Conservation (phyloP, 768 basidiomycete genomes). For the Lactarius sp. region DNA sequence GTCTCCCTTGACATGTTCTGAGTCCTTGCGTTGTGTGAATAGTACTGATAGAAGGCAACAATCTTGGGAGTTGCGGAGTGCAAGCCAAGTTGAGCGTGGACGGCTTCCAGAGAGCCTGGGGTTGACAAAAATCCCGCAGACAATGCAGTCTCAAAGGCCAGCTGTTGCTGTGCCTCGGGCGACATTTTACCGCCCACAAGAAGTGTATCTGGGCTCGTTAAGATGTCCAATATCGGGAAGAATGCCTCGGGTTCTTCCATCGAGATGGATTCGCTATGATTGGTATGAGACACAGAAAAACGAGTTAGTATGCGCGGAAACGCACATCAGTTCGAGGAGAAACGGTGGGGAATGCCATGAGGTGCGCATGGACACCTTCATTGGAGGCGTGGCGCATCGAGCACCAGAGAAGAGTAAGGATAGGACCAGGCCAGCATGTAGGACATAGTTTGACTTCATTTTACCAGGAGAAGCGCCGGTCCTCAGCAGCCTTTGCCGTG, state of each 20-base stretch:
- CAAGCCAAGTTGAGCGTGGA: conserved; percentile 70
- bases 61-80: conserved; percentile 78
- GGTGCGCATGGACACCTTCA: conserved; percentile 35
- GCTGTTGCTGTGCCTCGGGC: conserved; percentile 50
- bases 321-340: conserved; percentile 18
- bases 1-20: conserved; percentile 30
- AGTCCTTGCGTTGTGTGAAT: conserved; percentile 36
- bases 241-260: conserved; percentile 68
- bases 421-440: conserved; percentile 3
- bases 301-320: background rate
- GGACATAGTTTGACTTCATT: conserved; percentile 10
- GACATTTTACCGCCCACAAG: conserved; percentile 36
- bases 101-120: conserved; percentile 47
- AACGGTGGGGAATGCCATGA: conserved; percentile 36
- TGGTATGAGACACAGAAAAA: background rate
- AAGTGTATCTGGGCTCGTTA: conserved; percentile 48
- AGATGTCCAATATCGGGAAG: conserved; percentile 67
- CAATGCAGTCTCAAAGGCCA: conserved; percentile 48
- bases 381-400: conserved; percentile 29
- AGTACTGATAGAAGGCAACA: conserved; percentile 79
- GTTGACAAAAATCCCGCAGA: conserved; percentile 45
- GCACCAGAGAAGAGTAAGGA: conserved; percentile 3
- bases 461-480: background rate
- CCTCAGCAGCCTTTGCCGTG: background rate
- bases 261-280: conserved; percentile 70